Percentiles rank a stretch among this genome's conserved stretches.
phyloP scores from a whole-genome alignment of 768 basidiomycete species.

The Auriscalpium microsporum region DNA sequence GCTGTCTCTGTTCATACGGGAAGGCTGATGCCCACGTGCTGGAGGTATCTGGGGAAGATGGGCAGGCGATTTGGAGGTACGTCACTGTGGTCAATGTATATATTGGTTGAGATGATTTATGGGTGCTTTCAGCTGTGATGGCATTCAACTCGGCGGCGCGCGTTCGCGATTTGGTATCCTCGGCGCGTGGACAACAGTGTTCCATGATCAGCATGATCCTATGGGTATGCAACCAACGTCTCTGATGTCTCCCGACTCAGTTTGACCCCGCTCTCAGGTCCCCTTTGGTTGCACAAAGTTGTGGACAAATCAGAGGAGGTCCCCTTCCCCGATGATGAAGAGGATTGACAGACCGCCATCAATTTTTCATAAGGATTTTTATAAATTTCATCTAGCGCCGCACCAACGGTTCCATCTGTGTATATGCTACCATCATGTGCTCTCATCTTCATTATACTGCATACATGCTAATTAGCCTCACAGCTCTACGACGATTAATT shows the following conservation, averaged over 20 bases:
- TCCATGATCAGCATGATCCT: conserved; percentile 39
- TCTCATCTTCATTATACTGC: too few relatives aligned
- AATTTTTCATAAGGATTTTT: too few relatives aligned
- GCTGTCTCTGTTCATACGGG: not conserved
- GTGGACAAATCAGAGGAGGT: not conserved
- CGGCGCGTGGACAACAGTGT: conserved; percentile 43
- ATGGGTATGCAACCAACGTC: conserved; percentile 28
- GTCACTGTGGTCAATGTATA: not conserved
- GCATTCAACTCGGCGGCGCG: conserved; percentile 51
- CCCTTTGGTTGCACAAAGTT: conserved; percentile 22
- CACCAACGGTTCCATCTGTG: too few relatives aligned
- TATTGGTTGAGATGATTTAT: not conserved
- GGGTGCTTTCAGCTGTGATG: conserved; percentile 39
- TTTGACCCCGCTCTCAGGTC: conserved; percentile 14
- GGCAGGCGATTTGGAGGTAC: conserved; percentile 24
- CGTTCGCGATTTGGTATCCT: conserved; percentile 53
- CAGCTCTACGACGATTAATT: too few relatives aligned
- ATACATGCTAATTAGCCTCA: too few relatives aligned
- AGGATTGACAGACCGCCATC: too few relatives aligned
- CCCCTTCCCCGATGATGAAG: too few relatives aligned
- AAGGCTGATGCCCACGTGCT: not conserved
- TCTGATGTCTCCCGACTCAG: not conserved
- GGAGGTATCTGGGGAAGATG: conserved; percentile 4
- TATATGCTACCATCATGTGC: too few relatives aligned
- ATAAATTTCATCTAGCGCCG: too few relatives aligned